Base-by-base conservation (phyloP, 1,284 basidiomycete species). In the Takashimella tepidaria region DNA sequence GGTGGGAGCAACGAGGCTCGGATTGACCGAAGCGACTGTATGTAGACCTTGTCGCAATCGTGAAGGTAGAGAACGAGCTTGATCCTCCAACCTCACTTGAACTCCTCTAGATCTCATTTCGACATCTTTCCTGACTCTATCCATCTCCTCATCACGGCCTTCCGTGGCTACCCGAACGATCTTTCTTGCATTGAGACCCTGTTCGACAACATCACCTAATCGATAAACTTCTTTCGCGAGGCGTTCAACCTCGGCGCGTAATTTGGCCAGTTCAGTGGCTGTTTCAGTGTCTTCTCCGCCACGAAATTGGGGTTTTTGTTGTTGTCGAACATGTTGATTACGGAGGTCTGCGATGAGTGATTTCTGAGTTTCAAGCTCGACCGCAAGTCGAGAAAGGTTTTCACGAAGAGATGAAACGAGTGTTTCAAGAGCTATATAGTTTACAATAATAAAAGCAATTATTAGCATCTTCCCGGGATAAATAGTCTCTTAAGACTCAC, bases 221-320 rank as follows among this genome's bases (percentile, higher is more conserved):
- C 87, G 84, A 55, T 87, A 84, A 1, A 92, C 87, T 70, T 93
- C 89, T 2, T 83, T 83, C 0, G 82, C 84, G 3, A 93, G 80
- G 25, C 86, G 76, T 64, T 71, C 72, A 20, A 74, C 67, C 48
- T 74, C 64, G n/a, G 50, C 51, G 27, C 81, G 76, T 40, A 90
- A 66, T 0, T 82, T 77, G 1, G 75, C 76, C 0, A 81, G 77
- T 64, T 91, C 89, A 0, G 79, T 76, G 24, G 44, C 49, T 4
- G 62, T 52, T 26, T 51, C 55, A 44, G 23, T 47, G 31, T 45
- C 22, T 13, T 40, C 37, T 42, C 6, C 21, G 31, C 8, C 10
- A 37, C 10, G 8, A 37, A 16, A 37, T 37, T 16, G 8, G 16
- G 31, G 31, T n/a, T n/a, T n/a, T 37, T 8, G 31, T 8, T 8